phyloP scores from a whole-genome alignment of 2,329 filamentous ascomycete species.

The Chaetomium strumarium region DNA sequence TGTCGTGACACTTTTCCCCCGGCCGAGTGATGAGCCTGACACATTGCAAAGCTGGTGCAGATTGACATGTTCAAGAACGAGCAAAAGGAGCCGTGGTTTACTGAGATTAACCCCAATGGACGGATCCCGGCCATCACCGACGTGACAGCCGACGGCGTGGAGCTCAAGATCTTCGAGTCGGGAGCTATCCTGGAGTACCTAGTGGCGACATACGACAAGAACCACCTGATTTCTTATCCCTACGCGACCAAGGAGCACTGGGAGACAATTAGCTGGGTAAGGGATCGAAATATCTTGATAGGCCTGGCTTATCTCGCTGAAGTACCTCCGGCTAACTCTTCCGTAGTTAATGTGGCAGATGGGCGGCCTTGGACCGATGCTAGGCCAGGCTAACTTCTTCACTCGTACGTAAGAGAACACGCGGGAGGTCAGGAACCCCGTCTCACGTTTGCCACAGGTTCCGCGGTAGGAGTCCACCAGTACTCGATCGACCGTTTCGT shows the following conservation, averaged over 20 bases:
- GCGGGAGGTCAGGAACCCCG: too few species aligned
- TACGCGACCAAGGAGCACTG: slow-evolving; percentile 44
- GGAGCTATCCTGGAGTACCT: slow-evolving; percentile 45
- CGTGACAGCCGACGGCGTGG: slow-evolving; percentile 48
- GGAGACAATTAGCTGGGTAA: slow-evolving; percentile 69
- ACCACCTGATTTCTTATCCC: slow-evolving; percentile 35
- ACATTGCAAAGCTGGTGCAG: background rate
- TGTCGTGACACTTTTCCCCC: too few species aligned
- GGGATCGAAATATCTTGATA: slow-evolving; percentile 15
- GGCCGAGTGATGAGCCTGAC: background rate
- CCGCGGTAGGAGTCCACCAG: too few species aligned
- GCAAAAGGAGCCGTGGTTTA: slow-evolving; percentile 63
- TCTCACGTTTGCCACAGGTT: too few species aligned
- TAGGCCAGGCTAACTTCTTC: slow-evolving; percentile 77
- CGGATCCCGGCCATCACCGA: slow-evolving; percentile 28
- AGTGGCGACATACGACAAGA: slow-evolving; percentile 38
- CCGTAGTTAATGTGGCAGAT: slow-evolving; percentile 65
- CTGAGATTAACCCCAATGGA: slow-evolving; percentile 44
- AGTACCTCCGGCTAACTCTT: too few species aligned
- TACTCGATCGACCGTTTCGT: too few species aligned
- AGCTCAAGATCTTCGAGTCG: slow-evolving; percentile 42
- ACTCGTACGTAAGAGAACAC: slow-evolving; percentile 46
- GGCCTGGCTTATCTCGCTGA: background rate
- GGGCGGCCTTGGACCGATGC: slow-evolving; percentile 75
- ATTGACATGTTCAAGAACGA: slow-evolving; percentile 56